Evolutionary conservation across 352 stramenopile genomes (phyloP).

Genomic region (Phytopythium aichiense): DNA sequence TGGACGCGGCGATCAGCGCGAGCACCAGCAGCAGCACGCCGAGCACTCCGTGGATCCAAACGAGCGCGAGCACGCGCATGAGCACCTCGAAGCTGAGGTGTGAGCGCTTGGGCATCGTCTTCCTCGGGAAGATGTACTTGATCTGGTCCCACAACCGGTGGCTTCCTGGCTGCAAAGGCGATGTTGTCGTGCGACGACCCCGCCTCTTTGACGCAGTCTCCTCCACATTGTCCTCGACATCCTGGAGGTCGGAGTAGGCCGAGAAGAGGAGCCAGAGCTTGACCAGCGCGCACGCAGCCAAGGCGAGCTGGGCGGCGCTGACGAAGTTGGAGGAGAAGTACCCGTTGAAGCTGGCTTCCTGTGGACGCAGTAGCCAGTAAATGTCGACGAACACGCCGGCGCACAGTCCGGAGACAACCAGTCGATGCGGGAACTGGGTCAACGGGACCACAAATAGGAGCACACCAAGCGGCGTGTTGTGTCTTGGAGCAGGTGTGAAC

Average conservation of each 20-base stretch:
- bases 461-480: slow-evolving; percentile 70
- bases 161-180: slow-evolving; percentile 13
- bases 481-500: slow-evolving; percentile 52
- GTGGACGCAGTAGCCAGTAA: slow-evolving; percentile 59
- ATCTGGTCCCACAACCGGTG: slow-evolving; percentile 45
- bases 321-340: slow-evolving; percentile 40
- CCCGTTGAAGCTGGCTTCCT: slow-evolving; percentile 60
- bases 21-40: slow-evolving; percentile 48
- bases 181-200: slow-evolving; percentile 2
- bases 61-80: slow-evolving; percentile 55
- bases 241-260: slow-evolving; percentile 62
- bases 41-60: slow-evolving; percentile 69
- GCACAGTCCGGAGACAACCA: slow-evolving; percentile 49
- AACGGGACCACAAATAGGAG: slow-evolving; percentile 34
- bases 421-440: slow-evolving; percentile 33
- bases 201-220: background rate
- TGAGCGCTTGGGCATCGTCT: slow-evolving; percentile 49
- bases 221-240: slow-evolving; percentile 33
- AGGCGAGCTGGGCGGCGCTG: slow-evolving; percentile 42
- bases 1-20: slow-evolving; percentile 36
- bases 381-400: slow-evolving; percentile 48
- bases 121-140: slow-evolving; percentile 68
- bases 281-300: slow-evolving; percentile 44
- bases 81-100: slow-evolving; percentile 70
- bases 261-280: slow-evolving; percentile 72